Conservation (phyloP, 1,284 basidiomycete genomes). For the Rhizoctonia solani region DNA sequence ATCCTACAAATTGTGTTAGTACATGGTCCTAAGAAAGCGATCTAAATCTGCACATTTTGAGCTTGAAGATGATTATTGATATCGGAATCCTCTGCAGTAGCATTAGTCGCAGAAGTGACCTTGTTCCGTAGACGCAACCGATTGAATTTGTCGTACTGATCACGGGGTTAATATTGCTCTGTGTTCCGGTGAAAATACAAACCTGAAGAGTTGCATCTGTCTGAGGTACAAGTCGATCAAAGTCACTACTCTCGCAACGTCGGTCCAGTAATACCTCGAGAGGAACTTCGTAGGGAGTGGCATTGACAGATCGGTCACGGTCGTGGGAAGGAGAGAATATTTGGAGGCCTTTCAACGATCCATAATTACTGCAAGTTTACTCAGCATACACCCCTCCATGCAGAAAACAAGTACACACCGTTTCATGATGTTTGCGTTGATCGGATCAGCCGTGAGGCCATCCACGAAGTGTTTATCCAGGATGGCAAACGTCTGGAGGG, state of each 20-base stretch:
- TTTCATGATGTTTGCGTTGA: slow-evolving; percentile 85
- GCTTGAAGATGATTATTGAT: slow-evolving; percentile 71
- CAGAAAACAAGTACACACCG: slow-evolving; percentile 55
- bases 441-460: slow-evolving; percentile 57
- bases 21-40: slow-evolving; percentile 8
- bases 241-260: slow-evolving; percentile 77
- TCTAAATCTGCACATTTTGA: slow-evolving; percentile 62
- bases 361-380: slow-evolving; percentile 62
- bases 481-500: slow-evolving; percentile 80
- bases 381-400: neutral
- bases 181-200: neutral
- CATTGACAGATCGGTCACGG: slow-evolving; percentile 49
- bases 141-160: slow-evolving; percentile 93
- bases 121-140: slow-evolving; percentile 80
- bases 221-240: slow-evolving; percentile 89
- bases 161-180: neutral
- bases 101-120: slow-evolving; percentile 55
- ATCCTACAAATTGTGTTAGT: slow-evolving; percentile 58
- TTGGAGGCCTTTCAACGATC: slow-evolving; percentile 79
- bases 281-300: slow-evolving; percentile 65
- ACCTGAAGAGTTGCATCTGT: slow-evolving; percentile 73
- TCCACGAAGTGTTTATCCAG: slow-evolving; percentile 79
- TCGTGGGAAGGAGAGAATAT: slow-evolving; percentile 76
- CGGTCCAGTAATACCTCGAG: slow-evolving; percentile 87
- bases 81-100: slow-evolving; percentile 47